Conservation (phyloP, 2,329 filamentous ascomycete species). For the Paecilomyces dactylethromorphus region DNA sequence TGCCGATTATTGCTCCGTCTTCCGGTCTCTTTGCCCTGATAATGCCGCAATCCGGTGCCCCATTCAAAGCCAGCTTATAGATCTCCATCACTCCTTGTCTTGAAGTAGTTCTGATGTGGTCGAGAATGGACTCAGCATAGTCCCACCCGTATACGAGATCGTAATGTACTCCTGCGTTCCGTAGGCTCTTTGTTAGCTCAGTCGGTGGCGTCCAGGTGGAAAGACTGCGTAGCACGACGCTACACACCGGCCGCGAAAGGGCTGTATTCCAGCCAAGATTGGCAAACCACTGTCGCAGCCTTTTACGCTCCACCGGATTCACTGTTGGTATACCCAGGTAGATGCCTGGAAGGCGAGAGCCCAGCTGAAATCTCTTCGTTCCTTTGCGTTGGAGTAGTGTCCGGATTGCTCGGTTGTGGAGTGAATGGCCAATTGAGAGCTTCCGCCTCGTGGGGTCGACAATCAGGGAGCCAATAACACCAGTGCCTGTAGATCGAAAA, state of each 20-base stretch:
- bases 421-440: constrained; percentile 80
- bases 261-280: constrained; percentile 79
- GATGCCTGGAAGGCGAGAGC: constrained; percentile 72
- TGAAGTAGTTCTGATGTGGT: constrained; percentile 66
- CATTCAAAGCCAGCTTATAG: constrained; percentile 67
- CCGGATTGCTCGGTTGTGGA: constrained; percentile 78
- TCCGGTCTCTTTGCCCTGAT: constrained; percentile 70
- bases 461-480: constrained; percentile 77
- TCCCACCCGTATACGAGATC: constrained; percentile 77
- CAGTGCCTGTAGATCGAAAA: constrained; percentile 60
- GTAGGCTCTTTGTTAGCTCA: constrained; percentile 66
- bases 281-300: constrained; percentile 74
- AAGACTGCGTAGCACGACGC: constrained; percentile 69
- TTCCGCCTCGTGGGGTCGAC: constrained; percentile 83
- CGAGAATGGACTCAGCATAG: constrained; percentile 65
- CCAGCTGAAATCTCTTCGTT: constrained; percentile 74
- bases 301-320: constrained; percentile 54
- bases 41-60: constrained; percentile 68
- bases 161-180: constrained; percentile 68
- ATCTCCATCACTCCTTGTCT: constrained; percentile 73
- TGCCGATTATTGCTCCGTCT: constrained; percentile 65
- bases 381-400: constrained; percentile 64
- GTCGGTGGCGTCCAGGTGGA: constrained; percentile 68
- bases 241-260: constrained; percentile 57
- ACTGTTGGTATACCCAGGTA: constrained; percentile 77